Evolutionary conservation across 768 basidiomycete genomes (phyloP).

Genomic region (Podaxis carcinomalis): DNA sequence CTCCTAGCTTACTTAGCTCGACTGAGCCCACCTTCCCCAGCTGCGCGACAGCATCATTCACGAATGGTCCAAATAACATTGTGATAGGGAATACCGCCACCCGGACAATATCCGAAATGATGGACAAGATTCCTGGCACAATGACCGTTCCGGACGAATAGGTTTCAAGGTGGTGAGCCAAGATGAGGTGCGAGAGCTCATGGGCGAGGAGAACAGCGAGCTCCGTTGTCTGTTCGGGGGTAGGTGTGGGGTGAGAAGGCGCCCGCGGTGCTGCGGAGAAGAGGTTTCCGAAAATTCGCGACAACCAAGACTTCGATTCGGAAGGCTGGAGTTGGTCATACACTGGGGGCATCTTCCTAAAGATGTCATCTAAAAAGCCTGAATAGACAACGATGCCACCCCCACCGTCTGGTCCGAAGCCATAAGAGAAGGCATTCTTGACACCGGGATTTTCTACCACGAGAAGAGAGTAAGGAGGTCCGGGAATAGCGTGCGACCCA

Average conservation of each 20-base stretch:
- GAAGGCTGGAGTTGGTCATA: constrained; percentile 14
- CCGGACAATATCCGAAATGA: constrained; percentile 71
- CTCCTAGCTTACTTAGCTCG: constrained; percentile 67
- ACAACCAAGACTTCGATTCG: constrained; percentile 39
- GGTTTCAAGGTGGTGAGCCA: constrained; percentile 90
- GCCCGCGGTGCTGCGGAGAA: constrained; percentile 27
- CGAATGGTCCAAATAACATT: constrained; percentile 90
- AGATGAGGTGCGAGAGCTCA: constrained; percentile 87
- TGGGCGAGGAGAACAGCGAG: constrained; percentile 91
- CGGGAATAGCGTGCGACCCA: constrained; percentile 57
- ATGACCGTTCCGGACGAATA: constrained; percentile 83
- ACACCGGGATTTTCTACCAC: constrained; percentile 83
- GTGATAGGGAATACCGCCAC: constrained; percentile 85
- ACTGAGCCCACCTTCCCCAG: constrained; percentile 73
- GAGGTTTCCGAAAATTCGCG: constrained; percentile 43
- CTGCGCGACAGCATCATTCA: constrained; percentile 89
- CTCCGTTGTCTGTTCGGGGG: constrained; percentile 78
- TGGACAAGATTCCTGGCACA: constrained; percentile 73
- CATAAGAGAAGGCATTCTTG: constrained; percentile 92
- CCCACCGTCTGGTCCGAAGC: constrained; percentile 87
- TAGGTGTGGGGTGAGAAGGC: constrained; percentile 50
- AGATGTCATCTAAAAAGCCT: constrained; percentile 86
- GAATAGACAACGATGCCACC: constrained; percentile 95
- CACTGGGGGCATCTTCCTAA: constrained; percentile 41
- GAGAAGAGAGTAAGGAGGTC: constrained; percentile 87